phyloP scores from a whole-genome alignment of 2,329 filamentous ascomycete genomes.

The Pestalotiopsis sp. region DNA sequence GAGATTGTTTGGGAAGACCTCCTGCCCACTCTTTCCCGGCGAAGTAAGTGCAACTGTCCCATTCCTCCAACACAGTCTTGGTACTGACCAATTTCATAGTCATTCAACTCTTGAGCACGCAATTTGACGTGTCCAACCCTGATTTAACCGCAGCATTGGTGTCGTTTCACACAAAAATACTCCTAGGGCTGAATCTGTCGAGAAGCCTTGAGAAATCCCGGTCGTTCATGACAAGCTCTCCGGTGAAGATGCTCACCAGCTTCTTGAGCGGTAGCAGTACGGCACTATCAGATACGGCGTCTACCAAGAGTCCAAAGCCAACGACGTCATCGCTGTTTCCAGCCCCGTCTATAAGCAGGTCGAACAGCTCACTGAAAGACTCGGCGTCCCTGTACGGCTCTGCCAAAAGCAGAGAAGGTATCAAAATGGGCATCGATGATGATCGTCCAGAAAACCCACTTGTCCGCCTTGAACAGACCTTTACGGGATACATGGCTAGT shows the following conservation, averaged over 20 bases:
- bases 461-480: constrained; percentile 77
- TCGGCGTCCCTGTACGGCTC: constrained; percentile 58
- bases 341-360: constrained; percentile 28
- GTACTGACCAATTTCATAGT: constrained; percentile 52
- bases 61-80: background rate
- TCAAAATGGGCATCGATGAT: constrained; percentile 48
- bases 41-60: constrained; percentile 52
- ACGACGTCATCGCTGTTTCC: constrained; percentile 39
- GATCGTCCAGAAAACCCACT: constrained; percentile 63
- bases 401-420: constrained; percentile 46
- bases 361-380: constrained; percentile 41
- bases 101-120: constrained; percentile 68
- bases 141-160: constrained; percentile 68
- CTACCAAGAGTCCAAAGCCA: constrained; percentile 40
- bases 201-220: constrained; percentile 64
- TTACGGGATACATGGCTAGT: constrained; percentile 79
- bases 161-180: constrained; percentile 74
- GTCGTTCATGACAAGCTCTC: constrained; percentile 77
- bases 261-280: constrained; percentile 66
- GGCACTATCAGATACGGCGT: constrained; percentile 34
- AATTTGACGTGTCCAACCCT: constrained; percentile 68
- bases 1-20: constrained; percentile 73
- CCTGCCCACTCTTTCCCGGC: constrained; percentile 70
- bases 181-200: constrained; percentile 67
- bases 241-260: constrained; percentile 86